phyloP scores from a whole-genome alignment of 169 alveolate genomes.

The Neospora caninum region DNA sequence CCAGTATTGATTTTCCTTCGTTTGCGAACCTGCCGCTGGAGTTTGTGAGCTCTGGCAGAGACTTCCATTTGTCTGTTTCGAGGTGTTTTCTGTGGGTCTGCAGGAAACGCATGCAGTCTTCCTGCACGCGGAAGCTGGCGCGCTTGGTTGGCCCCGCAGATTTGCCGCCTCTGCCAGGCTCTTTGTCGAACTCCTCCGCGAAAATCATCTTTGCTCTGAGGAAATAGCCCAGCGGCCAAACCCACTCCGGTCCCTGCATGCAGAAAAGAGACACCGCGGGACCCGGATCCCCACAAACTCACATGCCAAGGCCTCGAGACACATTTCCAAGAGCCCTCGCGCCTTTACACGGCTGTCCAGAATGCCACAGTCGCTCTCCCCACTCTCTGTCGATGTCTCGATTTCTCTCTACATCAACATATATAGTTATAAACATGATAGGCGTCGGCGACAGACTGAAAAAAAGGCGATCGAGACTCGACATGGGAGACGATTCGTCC shows the following conservation, averaged over 20 bases:
- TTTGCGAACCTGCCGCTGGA: constrained; percentile 78
- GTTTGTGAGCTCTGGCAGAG: constrained; percentile 93
- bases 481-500: too few relatives aligned
- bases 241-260: constrained; percentile 96
- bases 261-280: not conserved
- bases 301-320: not conserved
- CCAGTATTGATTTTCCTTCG: not conserved
- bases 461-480: too few relatives aligned
- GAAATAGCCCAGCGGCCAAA: constrained; percentile 93
- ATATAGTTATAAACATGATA: too few relatives aligned
- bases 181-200: constrained; percentile 33
- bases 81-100: constrained; percentile 72
- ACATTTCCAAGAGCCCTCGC: not conserved
- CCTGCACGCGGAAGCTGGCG: constrained; percentile 33
- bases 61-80: constrained; percentile 83
- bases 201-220: constrained; percentile 78
- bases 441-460: too few relatives aligned
- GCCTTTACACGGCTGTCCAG: too few relatives aligned
- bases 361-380: too few relatives aligned
- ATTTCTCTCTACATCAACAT: too few relatives aligned
- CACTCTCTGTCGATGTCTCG: too few relatives aligned
- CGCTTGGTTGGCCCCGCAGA: not conserved
- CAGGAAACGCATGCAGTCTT: constrained; percentile 51
- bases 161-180: not conserved
- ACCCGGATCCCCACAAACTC: not conserved